Percentiles rank a stretch among this genome's conserved stretches.
Conservation (phyloP, 352 stramenopile genomes). For the Globisporangium alternatum region DNA sequence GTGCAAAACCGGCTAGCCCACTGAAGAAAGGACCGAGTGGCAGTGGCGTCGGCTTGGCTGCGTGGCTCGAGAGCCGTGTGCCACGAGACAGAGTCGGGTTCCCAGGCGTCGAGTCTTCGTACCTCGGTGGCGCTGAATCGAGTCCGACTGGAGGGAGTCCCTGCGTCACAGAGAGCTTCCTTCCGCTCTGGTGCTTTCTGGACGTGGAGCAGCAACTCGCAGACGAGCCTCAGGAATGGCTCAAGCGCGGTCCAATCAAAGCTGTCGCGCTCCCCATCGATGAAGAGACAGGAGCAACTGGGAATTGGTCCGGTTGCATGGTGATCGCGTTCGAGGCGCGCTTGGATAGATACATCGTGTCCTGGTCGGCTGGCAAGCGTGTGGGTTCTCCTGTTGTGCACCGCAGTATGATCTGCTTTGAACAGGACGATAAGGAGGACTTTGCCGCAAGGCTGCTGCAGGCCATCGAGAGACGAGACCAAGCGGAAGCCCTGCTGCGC, state of each 20-base stretch:
- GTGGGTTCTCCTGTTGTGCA: conserved; percentile 68
- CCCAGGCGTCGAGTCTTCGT: conserved; percentile 24
- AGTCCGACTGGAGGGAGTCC: neutral
- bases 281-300: conserved; percentile 41
- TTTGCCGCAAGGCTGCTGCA: conserved; percentile 46
- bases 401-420: conserved; percentile 57
- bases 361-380: conserved; percentile 70
- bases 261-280: conserved; percentile 65
- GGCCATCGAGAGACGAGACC: conserved; percentile 39
- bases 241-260: conserved; percentile 42
- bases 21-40: conserved; percentile 15
- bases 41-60: conserved; percentile 22
- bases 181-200: conserved; percentile 75
- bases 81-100: conserved; percentile 49
- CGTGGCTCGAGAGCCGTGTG: conserved; percentile 46
- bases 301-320: conserved; percentile 76
- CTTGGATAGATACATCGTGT: conserved; percentile 58
- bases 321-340: conserved; percentile 61
- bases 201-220: conserved; percentile 33
- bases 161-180: conserved; percentile 46
- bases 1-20: conserved; percentile 3
- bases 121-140: neutral
- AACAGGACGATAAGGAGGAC: conserved; percentile 40
- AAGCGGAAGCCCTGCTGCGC: conserved; percentile 64
- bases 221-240: conserved; percentile 22